phyloP scores from a whole-genome alignment of 2,329 filamentous ascomycete genomes.

The Coccinonectria pachysandricola region DNA sequence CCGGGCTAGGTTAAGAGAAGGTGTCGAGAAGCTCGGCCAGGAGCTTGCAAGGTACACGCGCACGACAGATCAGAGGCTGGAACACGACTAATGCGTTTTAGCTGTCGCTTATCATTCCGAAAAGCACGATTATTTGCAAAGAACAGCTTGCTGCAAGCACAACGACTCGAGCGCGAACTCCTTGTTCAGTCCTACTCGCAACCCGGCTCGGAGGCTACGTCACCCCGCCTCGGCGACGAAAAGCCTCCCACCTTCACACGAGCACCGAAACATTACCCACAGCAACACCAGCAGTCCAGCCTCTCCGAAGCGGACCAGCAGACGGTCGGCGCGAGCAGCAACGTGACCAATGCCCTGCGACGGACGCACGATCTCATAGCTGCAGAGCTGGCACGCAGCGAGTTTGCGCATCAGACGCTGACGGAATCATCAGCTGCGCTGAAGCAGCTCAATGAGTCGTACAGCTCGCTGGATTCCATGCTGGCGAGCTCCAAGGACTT shows the following conservation, averaged over 20 bases:
- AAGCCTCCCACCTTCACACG: slow-evolving; percentile 13
- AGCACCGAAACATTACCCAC: slow-evolving; percentile 18
- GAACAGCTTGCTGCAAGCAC: slow-evolving; percentile 61
- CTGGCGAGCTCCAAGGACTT: slow-evolving; percentile 65
- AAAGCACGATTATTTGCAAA: slow-evolving; percentile 74
- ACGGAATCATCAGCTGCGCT: slow-evolving; percentile 75
- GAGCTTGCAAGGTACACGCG: slow-evolving; percentile 67
- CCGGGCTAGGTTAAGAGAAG: slow-evolving; percentile 54
- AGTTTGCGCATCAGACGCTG: slow-evolving; percentile 83
- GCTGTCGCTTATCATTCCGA: slow-evolving; percentile 59
- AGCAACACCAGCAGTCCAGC: slow-evolving; percentile 25
- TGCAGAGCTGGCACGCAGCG: slow-evolving; percentile 71
- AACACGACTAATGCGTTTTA: too few species aligned
- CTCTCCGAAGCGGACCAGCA: slow-evolving; percentile 59
- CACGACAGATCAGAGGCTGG: too few species aligned
- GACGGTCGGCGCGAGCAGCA: slow-evolving; percentile 62
- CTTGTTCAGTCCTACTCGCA: slow-evolving; percentile 56
- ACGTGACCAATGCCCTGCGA: slow-evolving; percentile 75
- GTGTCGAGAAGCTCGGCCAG: slow-evolving; percentile 53
- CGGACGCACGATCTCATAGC: slow-evolving; percentile 82
- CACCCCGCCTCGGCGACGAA: slow-evolving; percentile 18
- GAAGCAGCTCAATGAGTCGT: slow-evolving; percentile 69
- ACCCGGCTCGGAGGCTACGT: slow-evolving; percentile 25
- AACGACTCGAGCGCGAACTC: slow-evolving; percentile 64
- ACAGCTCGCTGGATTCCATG: slow-evolving; percentile 68